Base-by-base conservation (phyloP, 2,329 filamentous ascomycete genomes). In the Cordyceps sp. region DNA sequence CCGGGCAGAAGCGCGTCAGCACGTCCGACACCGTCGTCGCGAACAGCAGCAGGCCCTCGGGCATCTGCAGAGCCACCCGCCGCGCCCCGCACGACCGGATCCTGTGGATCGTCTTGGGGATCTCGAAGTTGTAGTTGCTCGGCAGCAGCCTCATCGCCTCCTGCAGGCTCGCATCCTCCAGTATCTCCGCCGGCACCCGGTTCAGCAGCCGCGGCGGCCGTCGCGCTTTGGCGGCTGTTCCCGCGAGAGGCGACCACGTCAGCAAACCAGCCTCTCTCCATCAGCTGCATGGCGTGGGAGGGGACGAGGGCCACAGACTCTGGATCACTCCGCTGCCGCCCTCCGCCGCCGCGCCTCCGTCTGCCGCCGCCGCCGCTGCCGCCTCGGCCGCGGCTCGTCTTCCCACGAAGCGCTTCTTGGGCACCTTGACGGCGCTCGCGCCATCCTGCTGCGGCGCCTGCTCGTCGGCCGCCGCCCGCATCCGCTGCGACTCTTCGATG, bases 11-110 rank as follows among this genome's bases (percentile, higher is more conserved):
- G 49, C 86, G 80, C 1, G 81, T 83, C 30, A 98, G 64, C 45
- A 98, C 96, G 51, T 98, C 90, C 4, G 90, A 93, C 43, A 98
- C 88, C 23, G 90, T 98, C 18, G 90, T 96, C 16, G 90, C 90
- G 52, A 98, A 98, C 35, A 98, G 64, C 19, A 98, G 70, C 2
- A 98, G 68, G 2, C 90, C 90, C 55, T 98, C 92, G 5, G 90
- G 90, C 65, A 98, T 90, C 55, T 98, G 90, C n/a, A 98, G 65
- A 1, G 88, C 92, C 3, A 98, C 76, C 42, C 77, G 79, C 49
- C 76, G 88, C 2, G 86, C 77, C 8, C 70, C 74, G 8, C 78
- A 73, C 2, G 77, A 78, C 28, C 83, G 78, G 53, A 98, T 86
- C 30, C 88, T 76, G 56, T 96, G 85, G 46, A 98, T 92, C 8